A percentile compares a stretch with the other conserved stretches of the same genome.
phyloP scores from a whole-genome alignment of 495 filamentous ascomycete genomes.

The Penicillium malachiteum region DNA sequence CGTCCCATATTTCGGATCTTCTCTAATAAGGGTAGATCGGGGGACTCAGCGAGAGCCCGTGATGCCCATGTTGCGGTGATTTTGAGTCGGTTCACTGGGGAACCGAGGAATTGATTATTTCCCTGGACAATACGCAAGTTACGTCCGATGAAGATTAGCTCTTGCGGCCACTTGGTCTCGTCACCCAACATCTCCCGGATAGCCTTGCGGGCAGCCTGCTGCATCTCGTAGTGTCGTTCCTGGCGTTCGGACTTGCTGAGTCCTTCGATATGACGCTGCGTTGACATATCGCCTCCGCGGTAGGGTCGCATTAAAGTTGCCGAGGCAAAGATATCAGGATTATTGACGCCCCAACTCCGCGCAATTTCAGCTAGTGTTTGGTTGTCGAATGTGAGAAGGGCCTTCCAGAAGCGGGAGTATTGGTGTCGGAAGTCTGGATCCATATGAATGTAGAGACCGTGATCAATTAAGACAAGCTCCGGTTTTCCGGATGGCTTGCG shows the following conservation, averaged over 20 bases:
- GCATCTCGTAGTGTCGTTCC: constrained; percentile 75
- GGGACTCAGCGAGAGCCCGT: constrained; percentile 68
- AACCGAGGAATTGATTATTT: constrained; percentile 82
- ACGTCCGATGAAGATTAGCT: constrained; percentile 88
- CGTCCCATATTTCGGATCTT: constrained; percentile 57
- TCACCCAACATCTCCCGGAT: constrained; percentile 83
- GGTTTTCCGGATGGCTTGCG: constrained; percentile 76
- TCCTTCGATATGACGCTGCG: constrained; percentile 59
- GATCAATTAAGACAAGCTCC: constrained; percentile 93
- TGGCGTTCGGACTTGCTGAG: constrained; percentile 52
- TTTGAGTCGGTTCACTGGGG: constrained; percentile 91
- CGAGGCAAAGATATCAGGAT: constrained; percentile 84
- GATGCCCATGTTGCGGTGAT: constrained; percentile 91
- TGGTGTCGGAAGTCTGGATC: constrained; percentile 78
- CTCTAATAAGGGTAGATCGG: constrained; percentile 56
- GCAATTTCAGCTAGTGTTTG: constrained; percentile 69
- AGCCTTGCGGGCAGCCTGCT: constrained; percentile 77
- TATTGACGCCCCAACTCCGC: constrained; percentile 78
- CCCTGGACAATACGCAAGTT: constrained; percentile 91
- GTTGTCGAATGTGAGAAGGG: constrained; percentile 92
- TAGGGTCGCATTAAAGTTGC: constrained; percentile 90
- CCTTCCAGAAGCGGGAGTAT: constrained; percentile 92
- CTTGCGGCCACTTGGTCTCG: constrained; percentile 87
- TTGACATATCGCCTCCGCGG: constrained; percentile 72
- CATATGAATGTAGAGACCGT: constrained; percentile 94